Conservation (phyloP, 1,139 yeast genomes). For the Suzukiozyma palmioleophila region DNA sequence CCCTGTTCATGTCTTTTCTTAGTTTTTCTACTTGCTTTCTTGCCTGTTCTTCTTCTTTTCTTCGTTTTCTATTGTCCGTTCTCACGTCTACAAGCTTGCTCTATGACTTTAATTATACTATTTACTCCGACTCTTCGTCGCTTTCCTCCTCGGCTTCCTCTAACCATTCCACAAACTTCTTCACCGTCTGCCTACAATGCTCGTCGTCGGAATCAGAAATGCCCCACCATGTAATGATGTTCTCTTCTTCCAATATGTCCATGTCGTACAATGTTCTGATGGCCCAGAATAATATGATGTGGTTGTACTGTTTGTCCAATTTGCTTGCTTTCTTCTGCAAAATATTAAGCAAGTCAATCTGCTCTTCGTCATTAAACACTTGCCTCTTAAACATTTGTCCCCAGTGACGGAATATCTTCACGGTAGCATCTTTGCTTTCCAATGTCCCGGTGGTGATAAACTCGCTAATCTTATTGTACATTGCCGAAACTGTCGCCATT, state of each 20-base stretch:
- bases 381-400: constrained; percentile 74
- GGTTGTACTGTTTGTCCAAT: constrained; percentile 30
- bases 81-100: too few species aligned
- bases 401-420: constrained; percentile 76
- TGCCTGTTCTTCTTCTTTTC: too few species aligned
- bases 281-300: constrained; percentile 58
- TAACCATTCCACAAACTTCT: constrained; percentile 83
- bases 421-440: constrained; percentile 69
- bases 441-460: constrained; percentile 73
- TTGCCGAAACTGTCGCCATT: constrained; percentile 70
- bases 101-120: too few species aligned
- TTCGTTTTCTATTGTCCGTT: too few species aligned
- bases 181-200: constrained; percentile 53
- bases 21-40: too few species aligned
- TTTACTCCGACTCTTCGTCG: constrained; percentile 50
- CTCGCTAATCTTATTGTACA: constrained; percentile 63
- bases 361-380: constrained; percentile 75
- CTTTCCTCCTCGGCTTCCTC: constrained; percentile 73
- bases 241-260: constrained; percentile 80
- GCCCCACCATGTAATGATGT: constrained; percentile 80
- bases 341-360: constrained; percentile 63
- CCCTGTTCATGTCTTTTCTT: too few species aligned
- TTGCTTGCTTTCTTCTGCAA: constrained; percentile 47
- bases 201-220: constrained; percentile 35
- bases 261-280: constrained; percentile 68